These are phyloP conservation scores for Davidsoniella eucalypti DNA, from an alignment of 2,329 filamentous ascomycete species.

Conservation along the genomic window DNA sequence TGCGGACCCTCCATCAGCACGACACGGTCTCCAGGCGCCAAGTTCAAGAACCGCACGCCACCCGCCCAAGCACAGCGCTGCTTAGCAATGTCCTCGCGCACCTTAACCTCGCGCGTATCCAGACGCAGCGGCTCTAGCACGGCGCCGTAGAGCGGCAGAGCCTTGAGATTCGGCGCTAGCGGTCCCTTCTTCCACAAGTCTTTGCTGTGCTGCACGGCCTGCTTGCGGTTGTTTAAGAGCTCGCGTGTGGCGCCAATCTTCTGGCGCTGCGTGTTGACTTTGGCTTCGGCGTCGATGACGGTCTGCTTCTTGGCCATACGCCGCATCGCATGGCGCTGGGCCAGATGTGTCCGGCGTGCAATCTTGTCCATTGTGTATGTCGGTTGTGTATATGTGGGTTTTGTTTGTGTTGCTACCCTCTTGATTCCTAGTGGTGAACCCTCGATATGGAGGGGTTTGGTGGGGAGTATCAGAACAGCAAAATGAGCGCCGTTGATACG, in stretches of 20 bases:
- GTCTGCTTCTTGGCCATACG: constrained; percentile 24
- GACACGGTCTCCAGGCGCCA: constrained; percentile 60
- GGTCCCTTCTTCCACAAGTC: constrained; percentile 70
- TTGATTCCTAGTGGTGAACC: no score
- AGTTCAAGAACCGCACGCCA: constrained; percentile 38
- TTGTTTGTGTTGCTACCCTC: neutral
- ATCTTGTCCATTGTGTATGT: constrained; percentile 49
- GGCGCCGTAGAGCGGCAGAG: constrained; percentile 45
- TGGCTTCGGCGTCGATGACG: constrained; percentile 20
- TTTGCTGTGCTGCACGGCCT: constrained; percentile 20
- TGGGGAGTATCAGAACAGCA: no score
- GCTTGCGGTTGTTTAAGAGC: constrained; percentile 13
- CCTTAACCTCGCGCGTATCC: constrained; percentile 17
- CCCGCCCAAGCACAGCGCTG: constrained; percentile 39
- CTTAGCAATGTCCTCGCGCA: constrained; percentile 22
- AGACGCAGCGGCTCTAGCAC: constrained; percentile 11
- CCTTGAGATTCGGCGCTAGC: constrained; percentile 62
- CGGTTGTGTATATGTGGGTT: constrained; percentile 1
- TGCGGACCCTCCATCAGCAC: constrained; percentile 64
- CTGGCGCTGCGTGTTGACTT: constrained; percentile 19
- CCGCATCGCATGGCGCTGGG: constrained; percentile 45
- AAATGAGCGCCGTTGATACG: no score
- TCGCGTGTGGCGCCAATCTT: constrained; percentile 16
- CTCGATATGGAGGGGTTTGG: no score
- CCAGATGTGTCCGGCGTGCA: constrained; percentile 46